Evolutionary conservation across 257 asterid species (phyloP), one percentile per base, ranked within the genome.

Genomic region (Paraleonurus japonicus): DNA sequence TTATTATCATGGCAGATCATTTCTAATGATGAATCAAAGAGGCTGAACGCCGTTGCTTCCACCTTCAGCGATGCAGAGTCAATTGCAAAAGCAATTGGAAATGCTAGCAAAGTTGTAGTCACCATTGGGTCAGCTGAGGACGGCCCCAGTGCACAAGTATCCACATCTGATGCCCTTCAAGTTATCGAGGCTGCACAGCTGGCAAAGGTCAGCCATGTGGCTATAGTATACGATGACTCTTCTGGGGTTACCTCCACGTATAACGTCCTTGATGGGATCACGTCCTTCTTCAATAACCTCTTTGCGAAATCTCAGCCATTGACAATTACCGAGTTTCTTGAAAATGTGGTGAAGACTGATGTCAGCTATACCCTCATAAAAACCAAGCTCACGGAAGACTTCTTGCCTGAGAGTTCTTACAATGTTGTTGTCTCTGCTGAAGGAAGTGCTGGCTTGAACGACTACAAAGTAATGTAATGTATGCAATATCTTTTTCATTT

Each of bases 381-480:
- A 88, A 80, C 96, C 20, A 88, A 65, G 19, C 79, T 94, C 12
- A 83, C 96, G 0, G 97, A 94, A 4, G 99, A 94, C 65, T 94
- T 80, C 75, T 78, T 88, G 20, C 91, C 90, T 0, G 99, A 94
- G 87, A 83, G 91, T 72, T 75, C 95, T 7, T 94, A 87, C 86
- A 89, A 87, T 39, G 45, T 91, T 20, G 91, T 88, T 0, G 89
- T 94, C 67, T 73, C 89, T 11, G 82, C 92, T 65, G 97, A 91
- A 85, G 91, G 96, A 76, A 85, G 81, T 71, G 81, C 85, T 66
- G 80, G 11, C 61, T 86, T 67, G 27, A 78, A 78, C 90, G 97
- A 85, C 88, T 87, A 84, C 87, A 94, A 91, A 91, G 99, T 94
- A 93, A 93, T 93, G 98, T 87, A 92, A 92, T 92, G 97, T 87